These are phyloP conservation scores for Typha latifolia DNA, from an alignment of 176 grass and related monocot species.

Conservation along the genomic window DNA sequence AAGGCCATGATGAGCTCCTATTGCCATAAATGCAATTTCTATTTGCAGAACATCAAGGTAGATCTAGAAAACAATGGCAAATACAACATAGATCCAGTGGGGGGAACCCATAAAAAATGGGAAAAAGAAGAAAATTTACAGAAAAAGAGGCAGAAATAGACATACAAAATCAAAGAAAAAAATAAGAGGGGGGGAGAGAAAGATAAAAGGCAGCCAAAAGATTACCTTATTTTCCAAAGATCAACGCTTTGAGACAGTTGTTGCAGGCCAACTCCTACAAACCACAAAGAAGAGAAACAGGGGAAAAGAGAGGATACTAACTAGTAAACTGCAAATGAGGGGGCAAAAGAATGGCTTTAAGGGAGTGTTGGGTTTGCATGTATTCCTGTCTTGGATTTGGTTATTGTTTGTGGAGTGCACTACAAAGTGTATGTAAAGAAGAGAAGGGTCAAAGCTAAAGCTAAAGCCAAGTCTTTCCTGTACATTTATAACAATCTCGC, in stretches of 20 bases:
- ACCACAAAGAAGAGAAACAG: conserved; percentile 12
- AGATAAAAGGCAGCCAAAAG: not conserved
- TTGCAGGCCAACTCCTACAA: conserved; percentile 12
- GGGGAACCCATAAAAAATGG: not conserved
- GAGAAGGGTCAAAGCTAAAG: conserved; percentile 58
- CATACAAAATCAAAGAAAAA: not conserved
- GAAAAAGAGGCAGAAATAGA: not conserved
- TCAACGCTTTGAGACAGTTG: not conserved
- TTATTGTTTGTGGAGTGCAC: conserved; percentile 10
- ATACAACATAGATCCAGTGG: not conserved
- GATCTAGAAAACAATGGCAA: conserved; percentile 17
- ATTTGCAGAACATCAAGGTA: conserved; percentile 9
- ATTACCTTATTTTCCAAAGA: not conserved
- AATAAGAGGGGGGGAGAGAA: not conserved
- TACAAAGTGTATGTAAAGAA: conserved; percentile 32
- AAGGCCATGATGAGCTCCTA: not conserved
- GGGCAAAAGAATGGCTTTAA: not conserved
- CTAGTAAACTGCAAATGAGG: conserved; percentile 19
- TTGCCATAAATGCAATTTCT: not conserved
- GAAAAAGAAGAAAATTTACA: conserved; percentile 15
- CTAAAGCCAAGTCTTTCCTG: conserved; percentile 9
- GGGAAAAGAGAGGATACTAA: not conserved
- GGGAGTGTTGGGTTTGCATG: not conserved
- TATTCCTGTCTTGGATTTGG: conserved; percentile 4
- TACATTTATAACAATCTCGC: not conserved